Evolutionary conservation across 768 basidiomycete species (phyloP).

Genomic region (Cystoderma amianthinum): DNA sequence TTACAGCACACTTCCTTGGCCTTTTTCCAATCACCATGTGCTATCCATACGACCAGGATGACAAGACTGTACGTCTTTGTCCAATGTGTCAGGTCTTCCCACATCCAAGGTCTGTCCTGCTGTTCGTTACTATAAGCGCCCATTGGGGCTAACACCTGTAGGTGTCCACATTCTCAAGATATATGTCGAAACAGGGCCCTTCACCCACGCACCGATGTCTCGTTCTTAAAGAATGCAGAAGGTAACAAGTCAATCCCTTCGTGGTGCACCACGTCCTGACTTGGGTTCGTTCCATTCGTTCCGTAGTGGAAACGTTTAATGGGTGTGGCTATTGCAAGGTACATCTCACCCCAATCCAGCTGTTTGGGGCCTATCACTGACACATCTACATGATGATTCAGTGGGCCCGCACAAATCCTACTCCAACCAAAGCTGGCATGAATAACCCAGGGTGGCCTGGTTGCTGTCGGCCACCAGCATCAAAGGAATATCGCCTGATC

Average conservation of each 20-base stretch:
- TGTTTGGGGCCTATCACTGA: conserved; percentile 10
- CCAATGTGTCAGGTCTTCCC: conserved; percentile 85
- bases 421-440: conserved; percentile 46
- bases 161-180: conserved; percentile 73
- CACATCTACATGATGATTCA: conserved; percentile 23
- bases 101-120: conserved; percentile 43
- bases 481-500: conserved; percentile 54
- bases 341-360: conserved; percentile 7
- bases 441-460: conserved; percentile 83
- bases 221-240: conserved; percentile 84
- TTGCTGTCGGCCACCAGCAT: conserved; percentile 73
- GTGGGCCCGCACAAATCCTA: conserved; percentile 66
- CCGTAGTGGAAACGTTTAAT: conserved; percentile 70
- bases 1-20: conserved; percentile 6
- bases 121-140: conserved; percentile 10
- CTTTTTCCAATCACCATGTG: conserved; percentile 48
- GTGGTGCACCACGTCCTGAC: conserved; percentile 3
- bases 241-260: conserved; percentile 28
- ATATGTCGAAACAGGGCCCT: conserved; percentile 67
- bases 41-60: conserved; percentile 60
- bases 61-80: conserved; percentile 62
- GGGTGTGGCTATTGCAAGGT: conserved; percentile 93
- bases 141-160: conserved; percentile 18
- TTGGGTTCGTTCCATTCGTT: conserved; percentile 8
- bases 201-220: conserved; percentile 74